phyloP scores from a whole-genome alignment of 768 basidiomycete species.

The Rhodotorula graminis region DNA sequence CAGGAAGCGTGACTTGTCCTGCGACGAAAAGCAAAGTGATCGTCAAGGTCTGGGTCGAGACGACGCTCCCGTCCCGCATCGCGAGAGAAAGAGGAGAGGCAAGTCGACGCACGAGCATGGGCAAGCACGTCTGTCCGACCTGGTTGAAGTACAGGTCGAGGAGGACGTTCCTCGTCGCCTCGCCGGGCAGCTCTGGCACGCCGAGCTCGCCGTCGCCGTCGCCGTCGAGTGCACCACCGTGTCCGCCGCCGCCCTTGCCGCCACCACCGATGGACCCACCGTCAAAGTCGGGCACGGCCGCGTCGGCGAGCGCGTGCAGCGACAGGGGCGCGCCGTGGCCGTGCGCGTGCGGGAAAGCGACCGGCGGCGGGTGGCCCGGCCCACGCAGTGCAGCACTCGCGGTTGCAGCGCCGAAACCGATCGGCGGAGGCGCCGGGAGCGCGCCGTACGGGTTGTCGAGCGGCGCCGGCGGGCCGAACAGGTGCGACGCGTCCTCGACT shows the following conservation, averaged over 20 bases:
- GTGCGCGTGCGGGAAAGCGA: neutral
- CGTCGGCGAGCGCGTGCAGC: neutral
- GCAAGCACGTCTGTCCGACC: slow-evolving; percentile 31
- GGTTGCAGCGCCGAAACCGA: no score
- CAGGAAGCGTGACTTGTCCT: slow-evolving; percentile 34
- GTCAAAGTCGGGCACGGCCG: neutral
- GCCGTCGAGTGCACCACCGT: no score
- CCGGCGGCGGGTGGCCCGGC: neutral
- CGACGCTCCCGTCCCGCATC: no score
- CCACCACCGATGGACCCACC: neutral
- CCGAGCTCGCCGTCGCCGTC: neutral
- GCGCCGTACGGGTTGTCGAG: no score
- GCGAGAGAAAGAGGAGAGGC: neutral
- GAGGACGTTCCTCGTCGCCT: slow-evolving; percentile 18
- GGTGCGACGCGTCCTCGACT: no score
- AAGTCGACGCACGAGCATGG: slow-evolving; percentile 24
- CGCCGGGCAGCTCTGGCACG: slow-evolving; percentile 13
- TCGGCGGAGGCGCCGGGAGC: no score
- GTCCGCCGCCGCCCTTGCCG: neutral
- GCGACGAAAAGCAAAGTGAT: neutral
- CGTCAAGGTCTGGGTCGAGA: no score
- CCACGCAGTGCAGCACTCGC: no score
- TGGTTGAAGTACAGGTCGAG: slow-evolving; percentile 37
- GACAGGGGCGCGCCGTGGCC: neutral
- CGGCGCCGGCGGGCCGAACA: no score